Base-by-base conservation (phyloP, 2,329 filamentous ascomycete species). In the Trichoderma simmonsii region DNA sequence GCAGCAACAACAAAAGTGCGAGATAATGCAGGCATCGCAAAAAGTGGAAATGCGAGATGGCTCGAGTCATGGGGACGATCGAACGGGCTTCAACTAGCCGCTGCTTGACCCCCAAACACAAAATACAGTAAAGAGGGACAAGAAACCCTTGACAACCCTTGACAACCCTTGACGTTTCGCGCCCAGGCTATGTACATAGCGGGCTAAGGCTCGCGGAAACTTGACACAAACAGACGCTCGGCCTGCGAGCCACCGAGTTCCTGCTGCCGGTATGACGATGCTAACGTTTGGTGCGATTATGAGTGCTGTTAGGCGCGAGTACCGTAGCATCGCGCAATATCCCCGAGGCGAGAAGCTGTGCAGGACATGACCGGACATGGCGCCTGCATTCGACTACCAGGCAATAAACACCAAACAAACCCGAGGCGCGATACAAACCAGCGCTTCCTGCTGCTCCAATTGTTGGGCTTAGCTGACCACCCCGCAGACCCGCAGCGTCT, bases 21-120 rank as follows among this genome's bases (percentile, higher is more conserved):
- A 65, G 62, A 65, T 54, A 54, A 65, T 65, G 43, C 43, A 54
- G 18, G 63, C 63, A 34, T 56, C n/a, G 63, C 63, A 56, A 65
- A 65, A 65, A 65, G 43, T 36, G 63, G 63, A 65, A 34, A 65
- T 54, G 48, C 26, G 21, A 28, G 21, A 63, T 43, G 36, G 60
- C 36, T 63, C 34, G 60, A 63, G 60, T 63, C 60, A 63, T 63
- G 60, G 60, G 60, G 36, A 34, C 15, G 34, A 39, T 62, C 5
- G 30, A 9, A 30, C 28, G 57, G 57, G 48, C 48, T 54, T 54
- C 18, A 21, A 51, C n/a, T 51, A 51, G 43, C 43, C 7, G 43
- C 43, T 24, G 48, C 11, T 54, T 54, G 48, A 24, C 18, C 48
- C 48, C 30, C 57, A 60, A 64, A 18, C 2, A 54, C n/a, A 24